Conservation (phyloP, 106 monocot species). For the Dioscorea alata region DNA sequence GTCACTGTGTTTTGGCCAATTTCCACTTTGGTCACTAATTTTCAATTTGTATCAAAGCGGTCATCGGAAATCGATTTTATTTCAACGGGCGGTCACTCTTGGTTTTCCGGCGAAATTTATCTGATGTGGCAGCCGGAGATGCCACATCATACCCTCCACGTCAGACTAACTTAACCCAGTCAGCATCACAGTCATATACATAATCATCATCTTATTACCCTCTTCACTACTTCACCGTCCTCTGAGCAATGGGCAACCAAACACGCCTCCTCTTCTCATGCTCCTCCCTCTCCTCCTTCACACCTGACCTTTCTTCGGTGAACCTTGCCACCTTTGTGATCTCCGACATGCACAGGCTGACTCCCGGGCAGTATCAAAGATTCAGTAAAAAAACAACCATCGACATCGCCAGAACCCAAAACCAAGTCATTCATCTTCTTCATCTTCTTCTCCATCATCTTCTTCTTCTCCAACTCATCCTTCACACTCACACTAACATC, state of each 20-base stretch:
- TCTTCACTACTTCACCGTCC: conserved; percentile 68
- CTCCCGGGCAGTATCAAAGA: conserved; percentile 22
- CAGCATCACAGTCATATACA: too few relatives aligned
- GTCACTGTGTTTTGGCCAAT: too few relatives aligned
- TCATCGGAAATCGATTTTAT: too few relatives aligned
- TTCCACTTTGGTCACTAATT: too few relatives aligned
- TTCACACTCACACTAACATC: background rate
- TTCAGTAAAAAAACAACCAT: background rate
- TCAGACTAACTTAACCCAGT: too few relatives aligned
- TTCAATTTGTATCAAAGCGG: too few relatives aligned
- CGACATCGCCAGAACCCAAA: background rate
- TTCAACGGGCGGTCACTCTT: too few relatives aligned
- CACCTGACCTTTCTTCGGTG: background rate
- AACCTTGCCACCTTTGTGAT: conserved; percentile 49
- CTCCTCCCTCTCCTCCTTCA: background rate
- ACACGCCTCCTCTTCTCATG: conserved; percentile 53
- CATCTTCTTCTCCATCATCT: conserved; percentile 48
- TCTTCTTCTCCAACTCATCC: conserved; percentile 20
- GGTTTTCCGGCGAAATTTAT: too few relatives aligned
- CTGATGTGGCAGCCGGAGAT: too few relatives aligned
- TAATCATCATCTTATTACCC: too few relatives aligned
- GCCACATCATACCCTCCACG: too few relatives aligned
- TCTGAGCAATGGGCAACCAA: conserved; percentile 74
- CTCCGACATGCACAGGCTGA: conserved; percentile 83
- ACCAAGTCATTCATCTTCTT: background rate